A percentile compares a stretch with the other conserved stretches of the same genome.
phyloP scores from a whole-genome alignment of 228 moss, liverwort and hornwort species.

The Sphagnum fallax region DNA sequence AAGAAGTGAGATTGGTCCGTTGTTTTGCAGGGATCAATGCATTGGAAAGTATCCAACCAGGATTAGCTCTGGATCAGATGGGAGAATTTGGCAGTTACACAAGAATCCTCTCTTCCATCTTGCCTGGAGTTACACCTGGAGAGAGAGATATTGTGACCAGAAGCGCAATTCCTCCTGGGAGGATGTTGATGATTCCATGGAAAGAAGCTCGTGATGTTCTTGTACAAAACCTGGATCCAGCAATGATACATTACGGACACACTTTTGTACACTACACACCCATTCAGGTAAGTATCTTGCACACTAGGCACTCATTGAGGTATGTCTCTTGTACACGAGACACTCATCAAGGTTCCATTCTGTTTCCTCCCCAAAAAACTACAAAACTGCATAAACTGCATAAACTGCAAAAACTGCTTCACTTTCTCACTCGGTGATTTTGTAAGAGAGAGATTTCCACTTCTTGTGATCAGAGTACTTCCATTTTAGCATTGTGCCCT shows the following conservation, averaged over 20 bases:
- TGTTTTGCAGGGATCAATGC: slow-evolving; percentile 27
- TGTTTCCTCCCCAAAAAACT: too few species aligned
- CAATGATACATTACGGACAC: slow-evolving; percentile 17
- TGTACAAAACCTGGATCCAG: slow-evolving; percentile 6
- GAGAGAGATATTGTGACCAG: slow-evolving; percentile 8
- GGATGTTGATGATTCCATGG: slow-evolving; percentile 36
- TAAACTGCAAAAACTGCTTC: too few species aligned
- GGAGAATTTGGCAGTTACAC: slow-evolving; percentile 8
- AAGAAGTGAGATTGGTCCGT: too few species aligned
- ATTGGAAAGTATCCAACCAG: slow-evolving; percentile 38
- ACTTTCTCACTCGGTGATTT: too few species aligned
- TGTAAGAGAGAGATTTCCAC: too few species aligned
- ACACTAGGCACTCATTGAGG: too few species aligned
- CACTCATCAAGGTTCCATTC: too few species aligned
- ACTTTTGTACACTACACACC: slow-evolving; percentile 17
- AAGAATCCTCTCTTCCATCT: neutral
- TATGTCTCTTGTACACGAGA: too few species aligned
- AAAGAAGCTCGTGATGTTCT: slow-evolving; percentile 8
- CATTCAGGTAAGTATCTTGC: slow-evolving; percentile 6
- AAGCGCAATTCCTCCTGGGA: slow-evolving; percentile 16
- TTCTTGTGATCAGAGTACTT: too few species aligned
- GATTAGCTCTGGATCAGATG: slow-evolving; percentile 10
- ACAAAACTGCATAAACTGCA: too few species aligned
- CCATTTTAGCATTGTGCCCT: too few species aligned
- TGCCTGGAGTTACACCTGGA: slow-evolving; percentile 1